Base-by-base conservation (phyloP, 768 basidiomycete species). In the Amanita brunnescens region DNA sequence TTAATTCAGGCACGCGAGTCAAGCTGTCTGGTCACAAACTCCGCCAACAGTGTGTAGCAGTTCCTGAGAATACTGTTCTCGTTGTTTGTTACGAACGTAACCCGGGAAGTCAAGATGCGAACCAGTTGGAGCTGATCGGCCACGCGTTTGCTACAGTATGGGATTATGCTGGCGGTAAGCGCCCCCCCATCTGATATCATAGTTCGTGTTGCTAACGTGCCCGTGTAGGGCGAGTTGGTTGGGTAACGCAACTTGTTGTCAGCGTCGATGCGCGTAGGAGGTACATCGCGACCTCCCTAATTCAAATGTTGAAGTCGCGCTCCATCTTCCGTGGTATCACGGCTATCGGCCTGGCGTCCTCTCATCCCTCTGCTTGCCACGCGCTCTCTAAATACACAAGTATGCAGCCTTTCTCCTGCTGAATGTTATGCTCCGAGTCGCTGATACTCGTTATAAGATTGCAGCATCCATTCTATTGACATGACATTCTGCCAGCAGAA, bases 201-300 rank as follows among this genome's bases (percentile, higher is more conserved):
- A 10, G 24, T 3, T n/a, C 29, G 38, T 30, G 34, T 9, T 7
- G 26, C 26, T 29, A 29, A 29, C 26, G 26, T 29, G 26, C 7
- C 23, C 24, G 6, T 9, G 13, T 43, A 66, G 62, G 59, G 5
- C 47, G 34, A 5, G 60, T 63, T 21, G 63, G 63, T 29, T 70
- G 68, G 68, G 49, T 69, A 6, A 68, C 68, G 0, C 66, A 69
- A 52, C 65, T 70, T 14, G 66, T 70, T 9, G 66, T 68, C 3
- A 50, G 61, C 32, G 18, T 21, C 8, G 14, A 35, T 6, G 10
- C 55, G n/a, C 66, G 68, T n/a, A 55, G 56, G 24, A 61, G 54
- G 1, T 40, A 56, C 47, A 62, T 69, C 46, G 66, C 67, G 2
- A 65, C 68, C 5, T 20, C 48, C n/a, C 59, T 70, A 14, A 26